Percentiles rank a stretch among this genome's conserved stretches.
These are phyloP conservation scores for Trichosanthes cucumerina DNA, from an alignment of 306 rosid species.

Conservation along the genomic window DNA sequence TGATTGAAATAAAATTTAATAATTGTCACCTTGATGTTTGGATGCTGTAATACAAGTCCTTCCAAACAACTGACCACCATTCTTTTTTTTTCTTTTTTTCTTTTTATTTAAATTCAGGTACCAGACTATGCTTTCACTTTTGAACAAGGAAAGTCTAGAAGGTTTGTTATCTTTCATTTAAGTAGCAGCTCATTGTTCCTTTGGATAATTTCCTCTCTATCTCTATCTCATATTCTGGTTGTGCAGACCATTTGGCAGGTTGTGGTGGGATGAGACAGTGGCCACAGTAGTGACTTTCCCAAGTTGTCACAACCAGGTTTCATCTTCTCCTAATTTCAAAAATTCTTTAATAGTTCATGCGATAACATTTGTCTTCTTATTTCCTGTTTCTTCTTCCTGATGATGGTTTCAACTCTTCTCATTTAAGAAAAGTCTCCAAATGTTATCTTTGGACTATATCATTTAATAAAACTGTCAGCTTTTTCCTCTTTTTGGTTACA, in stretches of 20 bases:
- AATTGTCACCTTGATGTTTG: neutral
- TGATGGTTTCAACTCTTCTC: neutral
- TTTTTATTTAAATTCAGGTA: slow-evolving; percentile 27
- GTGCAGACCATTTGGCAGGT: slow-evolving; percentile 67
- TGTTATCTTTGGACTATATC: neutral
- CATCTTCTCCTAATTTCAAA: slow-evolving; percentile 9
- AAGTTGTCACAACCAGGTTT: slow-evolving; percentile 63
- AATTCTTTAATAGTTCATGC: neutral
- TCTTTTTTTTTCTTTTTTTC: neutral
- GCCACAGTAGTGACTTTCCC: slow-evolving; percentile 75
- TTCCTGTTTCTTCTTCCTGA: neutral
- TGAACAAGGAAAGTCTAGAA: slow-evolving; percentile 72
- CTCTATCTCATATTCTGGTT: neutral
- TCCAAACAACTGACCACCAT: neutral
- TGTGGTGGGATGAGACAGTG: slow-evolving; percentile 98
- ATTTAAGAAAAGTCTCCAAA: neutral
- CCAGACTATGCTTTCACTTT: slow-evolving; percentile 65
- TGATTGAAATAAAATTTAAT: neutral
- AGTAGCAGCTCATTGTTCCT: neutral
- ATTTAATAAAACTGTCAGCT: neutral
- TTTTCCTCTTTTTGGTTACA: no score
- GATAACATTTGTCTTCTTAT: slow-evolving; percentile 3
- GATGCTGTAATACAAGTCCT: neutral
- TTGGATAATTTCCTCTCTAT: neutral
- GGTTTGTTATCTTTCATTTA: slow-evolving; percentile 27